These are phyloP conservation scores for Rosellinia necatrix DNA, from an alignment of 2,329 filamentous ascomycete genomes.

Conservation along the genomic window DNA sequence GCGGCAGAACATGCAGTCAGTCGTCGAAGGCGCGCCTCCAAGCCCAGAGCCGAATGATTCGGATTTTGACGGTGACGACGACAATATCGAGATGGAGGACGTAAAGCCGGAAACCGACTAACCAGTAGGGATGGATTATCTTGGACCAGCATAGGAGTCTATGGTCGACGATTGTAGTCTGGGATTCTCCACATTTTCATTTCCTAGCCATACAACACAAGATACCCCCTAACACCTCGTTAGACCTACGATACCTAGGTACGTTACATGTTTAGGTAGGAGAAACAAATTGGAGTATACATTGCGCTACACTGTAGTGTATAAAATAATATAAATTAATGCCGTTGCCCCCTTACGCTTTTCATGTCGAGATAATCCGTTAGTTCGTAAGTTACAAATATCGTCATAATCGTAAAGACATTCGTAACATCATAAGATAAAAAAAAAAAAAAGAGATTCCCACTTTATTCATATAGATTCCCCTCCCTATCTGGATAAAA, in stretches of 20 bases:
- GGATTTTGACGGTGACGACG: slow-evolving; percentile 66
- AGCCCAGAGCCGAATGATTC: slow-evolving; percentile 54
- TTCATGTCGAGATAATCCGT: no score
- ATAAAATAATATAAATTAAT: background rate
- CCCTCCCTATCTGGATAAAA: no score
- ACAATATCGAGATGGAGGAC: slow-evolving; percentile 78
- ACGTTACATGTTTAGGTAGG: background rate
- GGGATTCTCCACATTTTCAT: slow-evolving; percentile 10
- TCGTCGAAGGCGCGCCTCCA: slow-evolving; percentile 57
- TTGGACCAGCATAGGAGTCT: slow-evolving; percentile 22
- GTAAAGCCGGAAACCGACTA: slow-evolving; percentile 42
- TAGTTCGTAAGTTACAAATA: no score
- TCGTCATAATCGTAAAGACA: no score
- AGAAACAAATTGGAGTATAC: no score
- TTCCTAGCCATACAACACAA: slow-evolving; percentile 20
- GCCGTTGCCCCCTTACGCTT: no score
- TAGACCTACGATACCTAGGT: background rate
- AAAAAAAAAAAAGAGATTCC: no score
- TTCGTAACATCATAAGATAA: no score
- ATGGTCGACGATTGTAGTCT: slow-evolving; percentile 28
- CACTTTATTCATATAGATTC: no score
- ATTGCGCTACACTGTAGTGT: background rate
- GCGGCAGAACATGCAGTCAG: slow-evolving; percentile 55
- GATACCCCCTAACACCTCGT: slow-evolving; percentile 20
- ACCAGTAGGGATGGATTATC: background rate